Evolutionary conservation across 2,329 filamentous ascomycete genomes (phyloP).

Genomic region (Geoglossum cookeanum): DNA sequence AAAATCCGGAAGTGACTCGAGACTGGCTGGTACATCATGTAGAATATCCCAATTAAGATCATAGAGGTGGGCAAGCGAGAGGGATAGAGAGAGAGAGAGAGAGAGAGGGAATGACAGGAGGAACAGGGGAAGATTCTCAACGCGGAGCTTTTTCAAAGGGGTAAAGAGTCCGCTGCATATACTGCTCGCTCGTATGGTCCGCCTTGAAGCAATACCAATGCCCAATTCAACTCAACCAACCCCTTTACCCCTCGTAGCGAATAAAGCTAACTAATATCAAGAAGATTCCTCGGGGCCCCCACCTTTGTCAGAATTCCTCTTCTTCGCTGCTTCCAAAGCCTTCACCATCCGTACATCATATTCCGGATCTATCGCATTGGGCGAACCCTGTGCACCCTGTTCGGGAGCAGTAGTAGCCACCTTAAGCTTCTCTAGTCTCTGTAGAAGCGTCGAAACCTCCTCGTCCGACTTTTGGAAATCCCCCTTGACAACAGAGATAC

Average conservation of each 20-base stretch:
- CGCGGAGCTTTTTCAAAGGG: not conserved
- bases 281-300: not conserved
- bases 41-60: no score
- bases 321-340: conserved; percentile 3
- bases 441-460: not conserved
- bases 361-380: not conserved
- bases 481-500: not conserved
- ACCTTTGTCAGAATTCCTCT: not conserved
- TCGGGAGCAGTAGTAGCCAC: not conserved
- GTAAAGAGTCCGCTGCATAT: not conserved
- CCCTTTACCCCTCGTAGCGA: no score
- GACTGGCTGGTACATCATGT: no score
- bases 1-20: no score
- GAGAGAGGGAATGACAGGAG: no score
- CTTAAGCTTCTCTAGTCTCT: not conserved
- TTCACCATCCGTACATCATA: conserved; percentile 1
- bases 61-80: no score
- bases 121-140: no score
- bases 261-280: not conserved
- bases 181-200: not conserved
- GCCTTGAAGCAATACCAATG: no score
- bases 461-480: conserved; percentile 1
- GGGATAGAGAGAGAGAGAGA: no score
- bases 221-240: no score
- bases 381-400: not conserved